These are phyloP conservation scores for Simplicillium aogashimaense DNA, from an alignment of 2,329 filamentous ascomycete genomes.

Conservation along the genomic window DNA sequence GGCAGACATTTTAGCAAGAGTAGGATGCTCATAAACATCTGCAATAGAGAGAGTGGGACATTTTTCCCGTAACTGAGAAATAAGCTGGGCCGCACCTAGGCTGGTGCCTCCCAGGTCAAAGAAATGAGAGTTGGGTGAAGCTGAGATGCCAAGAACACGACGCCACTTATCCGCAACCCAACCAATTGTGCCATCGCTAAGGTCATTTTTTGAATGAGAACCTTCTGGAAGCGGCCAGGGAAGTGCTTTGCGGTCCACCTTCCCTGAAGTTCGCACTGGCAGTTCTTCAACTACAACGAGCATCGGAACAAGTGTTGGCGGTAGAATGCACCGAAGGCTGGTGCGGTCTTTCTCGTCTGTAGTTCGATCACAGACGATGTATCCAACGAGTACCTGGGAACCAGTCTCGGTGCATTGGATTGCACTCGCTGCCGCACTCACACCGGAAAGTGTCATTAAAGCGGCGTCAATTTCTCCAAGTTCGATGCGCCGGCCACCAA, in stretches of 20 bases:
- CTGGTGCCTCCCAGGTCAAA: slow-evolving; percentile 13
- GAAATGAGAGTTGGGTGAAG: slow-evolving; percentile 8
- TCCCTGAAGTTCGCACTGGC: slow-evolving; percentile 12
- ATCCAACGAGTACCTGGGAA: slow-evolving; percentile 12
- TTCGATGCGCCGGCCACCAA: slow-evolving; percentile 16
- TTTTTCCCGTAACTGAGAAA: slow-evolving; percentile 10
- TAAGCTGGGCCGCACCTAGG: slow-evolving; percentile 12
- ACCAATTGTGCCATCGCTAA: slow-evolving; percentile 4
- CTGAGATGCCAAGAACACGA: slow-evolving; percentile 9
- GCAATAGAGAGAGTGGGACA: slow-evolving; percentile 12
- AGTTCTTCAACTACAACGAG: slow-evolving; percentile 10
- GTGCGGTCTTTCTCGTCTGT: slow-evolving; percentile 1
- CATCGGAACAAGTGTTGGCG: slow-evolving; percentile 11
- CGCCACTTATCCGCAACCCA: slow-evolving; percentile 13
- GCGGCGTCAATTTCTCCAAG: slow-evolving; percentile 16
- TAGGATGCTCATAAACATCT: slow-evolving; percentile 11
- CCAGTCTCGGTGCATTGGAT: slow-evolving; percentile 11
- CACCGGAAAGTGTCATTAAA: slow-evolving; percentile 11
- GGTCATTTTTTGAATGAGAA: background rate
- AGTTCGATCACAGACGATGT: slow-evolving; percentile 8
- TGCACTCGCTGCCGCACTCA: slow-evolving; percentile 9
- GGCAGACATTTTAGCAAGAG: slow-evolving; percentile 7
- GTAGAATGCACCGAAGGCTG: slow-evolving; percentile 7
- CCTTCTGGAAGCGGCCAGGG: slow-evolving; percentile 4
- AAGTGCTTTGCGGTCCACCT: slow-evolving; percentile 12